These are phyloP conservation scores for Diatrype stigma DNA, from an alignment of 2,329 filamentous ascomycete species.

Conservation along the genomic window DNA sequence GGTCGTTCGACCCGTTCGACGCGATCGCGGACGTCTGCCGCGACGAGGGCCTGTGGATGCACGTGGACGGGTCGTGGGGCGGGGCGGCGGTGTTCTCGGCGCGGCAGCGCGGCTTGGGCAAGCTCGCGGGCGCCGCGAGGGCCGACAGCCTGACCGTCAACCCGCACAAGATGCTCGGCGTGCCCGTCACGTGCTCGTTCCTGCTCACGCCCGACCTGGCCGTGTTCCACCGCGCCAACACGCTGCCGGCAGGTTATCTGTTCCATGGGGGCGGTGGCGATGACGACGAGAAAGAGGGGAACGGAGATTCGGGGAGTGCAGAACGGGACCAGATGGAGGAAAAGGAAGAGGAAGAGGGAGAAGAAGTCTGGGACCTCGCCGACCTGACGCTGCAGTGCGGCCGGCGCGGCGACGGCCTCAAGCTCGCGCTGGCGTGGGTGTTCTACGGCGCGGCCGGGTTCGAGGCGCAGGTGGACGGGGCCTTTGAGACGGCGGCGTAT, in stretches of 20 bases:
- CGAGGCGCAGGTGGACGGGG: constrained; percentile 62
- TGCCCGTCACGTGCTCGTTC: constrained; percentile 87
- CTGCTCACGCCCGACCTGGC: constrained; percentile 73
- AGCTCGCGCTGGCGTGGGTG: constrained; percentile 82
- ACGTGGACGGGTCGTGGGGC: constrained; percentile 91
- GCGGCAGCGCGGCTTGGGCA: constrained; percentile 49
- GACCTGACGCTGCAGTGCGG: constrained; percentile 94
- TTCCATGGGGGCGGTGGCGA: constrained; percentile 58
- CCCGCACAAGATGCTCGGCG: constrained; percentile 96
- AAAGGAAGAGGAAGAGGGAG: constrained; percentile 49
- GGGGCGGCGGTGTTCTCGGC: constrained; percentile 74
- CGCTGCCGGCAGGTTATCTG: constrained; percentile 78
- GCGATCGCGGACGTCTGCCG: constrained; percentile 68
- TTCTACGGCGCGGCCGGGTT: constrained; percentile 82
- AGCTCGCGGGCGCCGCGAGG: constrained; percentile 65
- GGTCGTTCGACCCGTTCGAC: constrained; percentile 78
- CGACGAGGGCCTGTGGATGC: constrained; percentile 68
- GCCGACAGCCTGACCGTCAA: constrained; percentile 85
- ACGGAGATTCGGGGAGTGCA: background rate
- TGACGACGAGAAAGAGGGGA: constrained; percentile 27
- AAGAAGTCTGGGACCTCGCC: constrained; percentile 79
- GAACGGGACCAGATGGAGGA: background rate
- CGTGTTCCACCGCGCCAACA: constrained; percentile 79
- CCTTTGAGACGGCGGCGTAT: constrained; percentile 66
- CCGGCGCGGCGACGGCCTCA: constrained; percentile 77